Conservation (phyloP, 75 land plant species). For the Sequoiadendron giganteum region DNA sequence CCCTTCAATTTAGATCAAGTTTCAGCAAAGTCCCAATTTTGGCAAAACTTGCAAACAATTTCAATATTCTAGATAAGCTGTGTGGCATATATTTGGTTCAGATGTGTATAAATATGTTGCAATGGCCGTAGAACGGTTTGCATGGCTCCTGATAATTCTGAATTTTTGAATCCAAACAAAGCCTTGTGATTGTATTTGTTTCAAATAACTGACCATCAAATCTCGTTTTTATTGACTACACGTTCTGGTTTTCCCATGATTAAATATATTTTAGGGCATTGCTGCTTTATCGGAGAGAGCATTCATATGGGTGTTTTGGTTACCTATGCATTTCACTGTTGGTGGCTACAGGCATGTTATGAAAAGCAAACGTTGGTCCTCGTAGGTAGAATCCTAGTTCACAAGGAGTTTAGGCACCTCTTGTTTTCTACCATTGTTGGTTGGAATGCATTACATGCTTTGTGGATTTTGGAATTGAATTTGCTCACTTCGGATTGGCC, state of each 20-base stretch:
- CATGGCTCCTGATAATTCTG: neutral
- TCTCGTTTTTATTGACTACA: neutral
- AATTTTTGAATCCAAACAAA: neutral
- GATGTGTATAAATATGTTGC: neutral
- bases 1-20: neutral
- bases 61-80: neutral
- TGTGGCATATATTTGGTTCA: neutral
- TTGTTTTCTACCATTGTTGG: neutral
- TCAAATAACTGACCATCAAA: neutral
- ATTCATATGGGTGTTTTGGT: neutral
- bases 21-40: neutral
- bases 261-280: neutral
- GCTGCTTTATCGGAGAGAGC: too few species aligned
- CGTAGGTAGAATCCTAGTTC: neutral
- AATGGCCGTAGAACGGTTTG: neutral
- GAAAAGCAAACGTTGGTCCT: neutral
- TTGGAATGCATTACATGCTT: too few species aligned
- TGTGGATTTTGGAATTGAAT: too few species aligned
- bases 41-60: neutral
- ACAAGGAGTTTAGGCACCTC: neutral
- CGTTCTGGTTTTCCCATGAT: neutral
- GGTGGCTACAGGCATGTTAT: neutral
- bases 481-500: neutral
- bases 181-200: neutral
- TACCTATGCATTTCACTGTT: neutral